Evolutionary conservation across 73 alveolate genomes (phyloP).

Genomic region (Breviolum minutum): DNA sequence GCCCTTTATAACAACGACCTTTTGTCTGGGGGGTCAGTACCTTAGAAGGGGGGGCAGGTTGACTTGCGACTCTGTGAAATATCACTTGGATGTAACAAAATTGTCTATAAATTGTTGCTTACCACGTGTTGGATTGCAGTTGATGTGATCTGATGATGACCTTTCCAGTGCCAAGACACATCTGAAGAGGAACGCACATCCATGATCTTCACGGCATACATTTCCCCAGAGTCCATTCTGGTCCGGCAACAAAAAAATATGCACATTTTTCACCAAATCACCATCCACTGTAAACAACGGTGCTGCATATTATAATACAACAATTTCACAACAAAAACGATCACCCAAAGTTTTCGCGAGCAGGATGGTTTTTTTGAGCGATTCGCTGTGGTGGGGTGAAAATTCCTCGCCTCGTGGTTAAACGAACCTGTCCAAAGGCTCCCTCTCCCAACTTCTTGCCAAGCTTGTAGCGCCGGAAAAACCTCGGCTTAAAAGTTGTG

Average conservation of each 20-base stretch:
- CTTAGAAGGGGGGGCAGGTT: too few species aligned
- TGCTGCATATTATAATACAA: background rate
- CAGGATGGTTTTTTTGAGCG: too few species aligned
- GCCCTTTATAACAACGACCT: too few species aligned
- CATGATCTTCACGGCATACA: conserved; percentile 95
- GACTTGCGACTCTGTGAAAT: too few species aligned
- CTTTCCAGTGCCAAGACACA: conserved; percentile 1
- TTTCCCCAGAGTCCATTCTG: conserved; percentile 81
- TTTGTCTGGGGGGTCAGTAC: too few species aligned
- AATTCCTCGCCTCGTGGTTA: conserved; percentile 71
- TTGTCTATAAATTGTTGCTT: too few species aligned
- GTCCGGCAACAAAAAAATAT: background rate
- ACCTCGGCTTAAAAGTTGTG: conserved; percentile 13
- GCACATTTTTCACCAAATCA: too few species aligned
- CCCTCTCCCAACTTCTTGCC: conserved; percentile 95
- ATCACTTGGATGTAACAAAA: too few species aligned
- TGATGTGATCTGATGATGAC: too few species aligned
- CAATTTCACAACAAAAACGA: background rate
- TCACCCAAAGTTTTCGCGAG: too few species aligned
- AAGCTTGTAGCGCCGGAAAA: conserved; percentile 78
- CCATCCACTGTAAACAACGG: background rate
- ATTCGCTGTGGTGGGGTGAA: too few species aligned
- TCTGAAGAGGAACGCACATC: conserved; percentile 88
- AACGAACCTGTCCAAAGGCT: conserved; percentile 90
- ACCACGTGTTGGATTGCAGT: too few species aligned